phyloP scores from a whole-genome alignment of 2,329 filamentous ascomycete genomes.

The Aureobasidium sp. region DNA sequence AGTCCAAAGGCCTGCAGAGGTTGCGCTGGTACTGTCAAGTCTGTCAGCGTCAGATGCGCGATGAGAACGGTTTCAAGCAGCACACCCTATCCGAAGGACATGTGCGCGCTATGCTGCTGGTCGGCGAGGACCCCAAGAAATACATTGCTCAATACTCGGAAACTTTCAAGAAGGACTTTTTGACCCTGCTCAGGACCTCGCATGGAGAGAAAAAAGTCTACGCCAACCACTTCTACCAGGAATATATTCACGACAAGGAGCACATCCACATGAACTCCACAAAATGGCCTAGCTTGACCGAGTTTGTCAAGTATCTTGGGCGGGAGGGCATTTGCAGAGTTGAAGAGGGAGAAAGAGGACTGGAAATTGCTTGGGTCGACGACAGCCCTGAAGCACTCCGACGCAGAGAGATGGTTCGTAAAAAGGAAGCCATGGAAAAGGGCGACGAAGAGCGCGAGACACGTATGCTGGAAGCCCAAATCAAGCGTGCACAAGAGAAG shows the following conservation, averaged over 20 bases:
- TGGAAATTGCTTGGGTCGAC: slow-evolving; percentile 87
- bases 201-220: slow-evolving; percentile 88
- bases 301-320: slow-evolving; percentile 82
- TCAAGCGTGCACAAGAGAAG: slow-evolving; percentile 62
- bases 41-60: slow-evolving; percentile 68
- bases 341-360: slow-evolving; percentile 79
- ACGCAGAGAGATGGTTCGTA: slow-evolving; percentile 69
- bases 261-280: slow-evolving; percentile 95
- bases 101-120: slow-evolving; percentile 78
- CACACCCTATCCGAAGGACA: slow-evolving; percentile 80
- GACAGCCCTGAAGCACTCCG: slow-evolving; percentile 78
- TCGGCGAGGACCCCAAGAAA: slow-evolving; percentile 80
- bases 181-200: slow-evolving; percentile 66
- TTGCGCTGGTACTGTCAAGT: slow-evolving; percentile 85
- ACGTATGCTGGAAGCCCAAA: slow-evolving; percentile 73
- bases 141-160: slow-evolving; percentile 73
- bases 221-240: slow-evolving; percentile 90
- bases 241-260: slow-evolving; percentile 79
- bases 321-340: slow-evolving; percentile 81
- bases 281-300: slow-evolving; percentile 76
- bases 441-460: slow-evolving; percentile 88
- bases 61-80: slow-evolving; percentile 80
- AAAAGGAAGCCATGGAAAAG: slow-evolving; percentile 79
- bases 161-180: slow-evolving; percentile 74
- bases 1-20: slow-evolving; percentile 67